phyloP scores from a whole-genome alignment of 2,329 filamentous ascomycete genomes.

The Xylaria sp. region DNA sequence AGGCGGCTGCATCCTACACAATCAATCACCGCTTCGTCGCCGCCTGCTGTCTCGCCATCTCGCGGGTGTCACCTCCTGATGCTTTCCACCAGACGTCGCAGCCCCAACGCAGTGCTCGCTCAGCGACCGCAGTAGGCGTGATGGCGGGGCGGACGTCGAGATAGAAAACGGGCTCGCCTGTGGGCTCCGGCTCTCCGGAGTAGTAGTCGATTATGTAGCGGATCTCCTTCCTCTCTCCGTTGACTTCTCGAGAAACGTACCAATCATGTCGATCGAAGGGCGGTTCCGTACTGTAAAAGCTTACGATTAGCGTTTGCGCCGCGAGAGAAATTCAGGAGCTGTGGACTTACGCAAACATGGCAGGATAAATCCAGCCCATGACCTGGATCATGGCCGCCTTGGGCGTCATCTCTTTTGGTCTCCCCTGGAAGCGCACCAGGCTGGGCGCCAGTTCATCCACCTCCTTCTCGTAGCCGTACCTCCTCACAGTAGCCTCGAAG shows the following conservation, averaged over 20 bases:
- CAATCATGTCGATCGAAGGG: slow-evolving; percentile 98
- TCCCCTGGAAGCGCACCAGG: slow-evolving; percentile 86
- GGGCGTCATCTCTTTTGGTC: slow-evolving; percentile 89
- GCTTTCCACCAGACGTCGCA: slow-evolving; percentile 95
- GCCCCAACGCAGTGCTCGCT: slow-evolving; percentile 88
- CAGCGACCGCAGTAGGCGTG: slow-evolving; percentile 80
- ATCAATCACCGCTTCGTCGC: slow-evolving; percentile 20
- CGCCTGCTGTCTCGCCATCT: slow-evolving; percentile 50
- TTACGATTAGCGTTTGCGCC: slow-evolving; percentile 3
- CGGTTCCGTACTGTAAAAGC: slow-evolving; percentile 72
- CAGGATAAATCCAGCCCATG: slow-evolving; percentile 81
- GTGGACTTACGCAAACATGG: slow-evolving; percentile 75
- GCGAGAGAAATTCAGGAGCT: neutral
- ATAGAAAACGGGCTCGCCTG: slow-evolving; percentile 93
- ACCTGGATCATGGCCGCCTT: slow-evolving; percentile 88
- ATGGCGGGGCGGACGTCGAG: slow-evolving; percentile 93
- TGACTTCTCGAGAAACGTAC: slow-evolving; percentile 81
- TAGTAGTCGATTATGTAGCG: slow-evolving; percentile 99
- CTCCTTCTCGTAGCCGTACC: slow-evolving; percentile 62
- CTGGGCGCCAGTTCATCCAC: slow-evolving; percentile 71
- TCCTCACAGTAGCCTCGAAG: slow-evolving; percentile 53
- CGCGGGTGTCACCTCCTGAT: slow-evolving; percentile 74
- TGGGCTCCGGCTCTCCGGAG: slow-evolving; percentile 81
- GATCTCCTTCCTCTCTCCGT: slow-evolving; percentile 78
- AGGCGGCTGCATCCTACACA: neutral